phyloP scores from a whole-genome alignment of 305 asterid genomes.

The Solanum chacoense region DNA sequence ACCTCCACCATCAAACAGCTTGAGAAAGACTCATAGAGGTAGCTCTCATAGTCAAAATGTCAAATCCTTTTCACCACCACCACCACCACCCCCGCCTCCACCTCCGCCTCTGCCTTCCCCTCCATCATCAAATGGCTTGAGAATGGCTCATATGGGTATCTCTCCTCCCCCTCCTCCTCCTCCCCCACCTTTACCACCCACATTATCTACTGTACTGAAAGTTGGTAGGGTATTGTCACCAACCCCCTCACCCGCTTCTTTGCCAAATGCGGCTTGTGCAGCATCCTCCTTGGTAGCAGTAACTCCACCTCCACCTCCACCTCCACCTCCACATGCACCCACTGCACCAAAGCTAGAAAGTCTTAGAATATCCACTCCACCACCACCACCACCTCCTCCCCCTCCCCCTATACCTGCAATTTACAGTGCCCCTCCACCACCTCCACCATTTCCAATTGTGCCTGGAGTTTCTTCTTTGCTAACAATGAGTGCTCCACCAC shows the following conservation, averaged over 20 bases:
- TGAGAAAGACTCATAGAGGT: background rate
- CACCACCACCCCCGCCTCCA: background rate
- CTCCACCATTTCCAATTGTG: background rate
- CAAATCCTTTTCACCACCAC: background rate
- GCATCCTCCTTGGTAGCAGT: background rate
- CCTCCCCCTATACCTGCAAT: background rate
- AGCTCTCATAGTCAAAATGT: background rate
- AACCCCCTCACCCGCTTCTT: constrained; percentile 12
- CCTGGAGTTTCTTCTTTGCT: background rate
- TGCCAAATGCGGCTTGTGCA: background rate
- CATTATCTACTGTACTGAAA: background rate
- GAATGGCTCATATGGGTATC: background rate
- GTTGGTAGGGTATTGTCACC: constrained; percentile 7
- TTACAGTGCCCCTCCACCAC: background rate
- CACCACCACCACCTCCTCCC: background rate
- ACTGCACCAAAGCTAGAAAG: background rate
- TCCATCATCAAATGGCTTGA: background rate
- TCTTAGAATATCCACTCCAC: background rate
- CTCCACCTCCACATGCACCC: background rate
- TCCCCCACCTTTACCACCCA: constrained; percentile 1
- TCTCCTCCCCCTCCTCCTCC: constrained; percentile 11
- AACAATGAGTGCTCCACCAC: background rate
- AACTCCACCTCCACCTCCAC: constrained; percentile 1
- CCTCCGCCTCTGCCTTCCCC: background rate
- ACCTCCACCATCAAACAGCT: background rate